Evolutionary conservation across 2,329 filamentous ascomycete genomes (phyloP).

Genomic region (Penicillium digitatum): DNA sequence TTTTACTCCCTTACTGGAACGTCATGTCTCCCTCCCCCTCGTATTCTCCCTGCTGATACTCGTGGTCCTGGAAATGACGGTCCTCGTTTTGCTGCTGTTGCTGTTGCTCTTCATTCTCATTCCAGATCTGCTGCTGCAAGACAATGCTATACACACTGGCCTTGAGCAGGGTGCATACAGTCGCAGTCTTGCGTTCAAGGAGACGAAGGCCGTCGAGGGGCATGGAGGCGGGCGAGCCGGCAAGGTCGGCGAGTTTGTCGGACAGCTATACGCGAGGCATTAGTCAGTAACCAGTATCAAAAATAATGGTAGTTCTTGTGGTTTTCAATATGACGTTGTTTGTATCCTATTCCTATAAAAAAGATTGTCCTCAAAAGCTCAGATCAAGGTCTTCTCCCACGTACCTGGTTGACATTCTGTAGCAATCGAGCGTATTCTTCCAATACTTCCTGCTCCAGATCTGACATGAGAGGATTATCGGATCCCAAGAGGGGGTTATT

Average conservation of each 20-base stretch:
- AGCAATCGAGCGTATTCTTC: conserved; percentile 88
- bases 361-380: not conserved
- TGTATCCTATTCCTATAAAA: not conserved
- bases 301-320: not conserved
- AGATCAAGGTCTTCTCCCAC: not conserved
- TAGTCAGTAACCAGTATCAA: not conserved
- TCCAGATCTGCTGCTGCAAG: conserved; percentile 90
- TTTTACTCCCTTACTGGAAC: conserved; percentile 16
- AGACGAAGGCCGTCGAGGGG: conserved; percentile 75
- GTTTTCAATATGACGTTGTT: not conserved
- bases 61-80: conserved; percentile 18
- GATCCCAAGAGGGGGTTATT: conserved; percentile 38
- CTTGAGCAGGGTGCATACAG: conserved; percentile 94
- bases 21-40: conserved; percentile 27
- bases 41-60: conserved; percentile 10
- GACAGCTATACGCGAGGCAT: conserved; percentile 26
- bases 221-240: conserved; percentile 68
- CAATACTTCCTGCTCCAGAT: conserved; percentile 87
- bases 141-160: conserved; percentile 99
- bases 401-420: conserved; percentile 85
- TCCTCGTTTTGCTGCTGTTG: conserved; percentile 27
- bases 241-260: conserved; percentile 50
- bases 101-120: conserved; percentile 47
- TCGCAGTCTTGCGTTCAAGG: conserved; percentile 87
- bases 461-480: conserved; percentile 53